Conservation (phyloP, 2,329 filamentous ascomycete genomes). For the Fusarium coffeatum region DNA sequence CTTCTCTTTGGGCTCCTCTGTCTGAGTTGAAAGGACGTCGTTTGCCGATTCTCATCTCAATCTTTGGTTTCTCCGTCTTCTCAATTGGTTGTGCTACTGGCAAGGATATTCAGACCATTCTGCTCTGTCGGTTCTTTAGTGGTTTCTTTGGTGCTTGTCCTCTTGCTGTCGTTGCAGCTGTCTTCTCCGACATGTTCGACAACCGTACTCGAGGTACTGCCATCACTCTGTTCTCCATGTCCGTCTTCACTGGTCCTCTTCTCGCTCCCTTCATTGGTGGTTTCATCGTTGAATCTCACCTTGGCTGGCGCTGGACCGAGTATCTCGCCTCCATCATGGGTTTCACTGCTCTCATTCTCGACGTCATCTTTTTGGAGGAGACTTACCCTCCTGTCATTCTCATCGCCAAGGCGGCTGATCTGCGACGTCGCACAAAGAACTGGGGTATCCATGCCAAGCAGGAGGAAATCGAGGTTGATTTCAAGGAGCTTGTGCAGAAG, state of each 20-base stretch:
- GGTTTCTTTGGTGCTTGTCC: slow-evolving; percentile 79
- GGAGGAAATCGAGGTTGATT: slow-evolving; percentile 76
- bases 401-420: slow-evolving; percentile 68
- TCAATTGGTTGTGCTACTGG: slow-evolving; percentile 72
- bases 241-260: slow-evolving; percentile 73
- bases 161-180: slow-evolving; percentile 75
- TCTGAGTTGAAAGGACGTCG: slow-evolving; percentile 77
- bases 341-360: slow-evolving; percentile 67
- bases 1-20: slow-evolving; percentile 77
- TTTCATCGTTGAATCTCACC: slow-evolving; percentile 70
- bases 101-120: slow-evolving; percentile 75
- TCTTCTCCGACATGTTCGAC: slow-evolving; percentile 79
- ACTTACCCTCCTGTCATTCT: slow-evolving; percentile 77
- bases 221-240: slow-evolving; percentile 58
- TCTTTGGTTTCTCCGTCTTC: slow-evolving; percentile 78
- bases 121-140: slow-evolving; percentile 78
- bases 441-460: slow-evolving; percentile 79
- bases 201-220: slow-evolving; percentile 68
- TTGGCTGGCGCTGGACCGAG: slow-evolving; percentile 80
- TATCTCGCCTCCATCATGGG: slow-evolving; percentile 74
- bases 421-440: slow-evolving; percentile 73
- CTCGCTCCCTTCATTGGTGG: slow-evolving; percentile 76
- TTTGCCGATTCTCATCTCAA: slow-evolving; percentile 68
- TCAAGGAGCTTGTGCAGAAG: slow-evolving; percentile 71
- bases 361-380: slow-evolving; percentile 73